Evolutionary conservation across 2,329 filamentous ascomycete genomes (phyloP), one percentile per base, ranked within the genome.

Genomic region (Colletotrichum aenigma): DNA sequence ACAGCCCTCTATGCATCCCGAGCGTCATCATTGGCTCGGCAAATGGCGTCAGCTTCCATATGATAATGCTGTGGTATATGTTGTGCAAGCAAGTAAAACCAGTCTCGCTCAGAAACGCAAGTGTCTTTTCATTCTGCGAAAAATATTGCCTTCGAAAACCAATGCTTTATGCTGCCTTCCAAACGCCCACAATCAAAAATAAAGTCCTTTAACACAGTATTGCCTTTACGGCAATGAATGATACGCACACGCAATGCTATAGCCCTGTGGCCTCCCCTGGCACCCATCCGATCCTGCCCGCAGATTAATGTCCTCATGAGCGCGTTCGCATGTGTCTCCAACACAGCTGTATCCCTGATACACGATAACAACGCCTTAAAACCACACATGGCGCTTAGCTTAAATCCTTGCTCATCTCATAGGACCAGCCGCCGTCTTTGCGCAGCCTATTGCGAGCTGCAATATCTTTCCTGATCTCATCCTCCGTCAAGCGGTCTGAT

Each of bases 351-450:
- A 60, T 65, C 60, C 64, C 70, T 52, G 61, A 32, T 56, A 56
- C 73, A 48, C 56, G 38, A 65, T 67, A 61, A 56, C 66, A 77
- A 75, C 75, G 71, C 72, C 75, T 32, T 52, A 55, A 61, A 36
- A 16, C 55, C n/a, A 36, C 55, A 38, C 28, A n/a, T 32, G 30
- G 60, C 38, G 58, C 61, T 82, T 80, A 89, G 72, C 84, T 81
- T 84, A 87, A 84, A 28, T 88, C 87, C 79, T 84, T 85, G 78
- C 88, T 87, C 80, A 91, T 85, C 78, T 91, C 91, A 82, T 94
- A 96, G 64, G 91, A 93, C 96, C 96, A 98, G 1, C 94, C 95
- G 6, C 96, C 96, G 79, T 98, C 95, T 77, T 93, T 89, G 67
- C 94, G 91, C 82, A 98, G 89, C 81, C 93, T 91, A 84, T 97